A percentile compares a stretch with the other conserved stretches of the same genome.
Evolutionary conservation across 2,329 filamentous ascomycete genomes (phyloP).

Genomic region (Aspergillus proliferans): DNA sequence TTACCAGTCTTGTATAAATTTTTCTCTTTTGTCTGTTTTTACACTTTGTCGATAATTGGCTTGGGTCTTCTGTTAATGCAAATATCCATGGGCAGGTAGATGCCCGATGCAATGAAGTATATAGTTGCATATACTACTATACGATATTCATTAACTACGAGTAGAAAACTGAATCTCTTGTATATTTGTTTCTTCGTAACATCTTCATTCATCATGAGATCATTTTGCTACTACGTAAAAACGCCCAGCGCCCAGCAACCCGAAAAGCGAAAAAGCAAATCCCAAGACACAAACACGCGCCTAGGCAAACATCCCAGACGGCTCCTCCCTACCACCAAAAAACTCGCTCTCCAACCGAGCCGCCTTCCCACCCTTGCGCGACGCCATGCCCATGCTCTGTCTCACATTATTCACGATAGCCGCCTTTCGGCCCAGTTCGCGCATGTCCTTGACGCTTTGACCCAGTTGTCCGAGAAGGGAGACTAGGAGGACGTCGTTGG

Average conservation of each 20-base stretch:
- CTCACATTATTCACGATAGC: constrained; percentile 47
- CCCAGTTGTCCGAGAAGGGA: constrained; percentile 70
- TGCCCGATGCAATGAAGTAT: no score
- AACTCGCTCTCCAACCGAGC: constrained; percentile 25
- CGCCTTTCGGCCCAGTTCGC: constrained; percentile 71
- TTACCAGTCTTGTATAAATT: not conserved
- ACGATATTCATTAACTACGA: no score
- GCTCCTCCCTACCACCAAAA: constrained; percentile 11
- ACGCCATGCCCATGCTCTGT: constrained; percentile 9
- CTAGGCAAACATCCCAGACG: constrained; percentile 2
- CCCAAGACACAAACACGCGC: not conserved
- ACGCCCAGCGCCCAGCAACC: constrained; percentile 1
- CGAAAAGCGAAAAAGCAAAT: not conserved
- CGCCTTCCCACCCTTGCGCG: constrained; percentile 18
- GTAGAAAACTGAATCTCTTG: no score
- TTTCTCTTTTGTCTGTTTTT: not conserved
- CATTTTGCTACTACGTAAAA: not conserved
- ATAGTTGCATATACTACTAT: no score
- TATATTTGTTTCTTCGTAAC: not conserved
- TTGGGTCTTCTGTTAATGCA: not conserved
- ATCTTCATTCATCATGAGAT: constrained; percentile 7
- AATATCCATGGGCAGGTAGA: no score
- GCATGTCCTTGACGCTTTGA: constrained; percentile 62
- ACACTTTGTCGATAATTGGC: not conserved
- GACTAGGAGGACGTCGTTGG: constrained; percentile 77